phyloP scores from a whole-genome alignment of 768 basidiomycete species.

The Lanmaoa pseudosensibilis region DNA sequence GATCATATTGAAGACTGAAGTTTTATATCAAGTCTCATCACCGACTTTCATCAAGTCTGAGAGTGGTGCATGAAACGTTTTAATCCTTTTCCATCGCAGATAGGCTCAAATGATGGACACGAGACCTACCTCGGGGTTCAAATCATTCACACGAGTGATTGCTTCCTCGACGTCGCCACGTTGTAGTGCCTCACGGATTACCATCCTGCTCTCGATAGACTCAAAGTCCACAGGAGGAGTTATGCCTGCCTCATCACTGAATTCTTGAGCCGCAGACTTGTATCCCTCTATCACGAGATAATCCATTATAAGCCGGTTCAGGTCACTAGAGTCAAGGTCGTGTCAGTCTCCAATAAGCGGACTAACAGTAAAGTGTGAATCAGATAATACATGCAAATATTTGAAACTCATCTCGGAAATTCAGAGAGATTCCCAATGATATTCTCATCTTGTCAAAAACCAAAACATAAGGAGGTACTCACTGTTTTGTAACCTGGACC shows the following conservation, averaged over 20 bases:
- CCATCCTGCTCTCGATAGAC: slow-evolving; percentile 91
- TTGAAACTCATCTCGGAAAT: slow-evolving; percentile 58
- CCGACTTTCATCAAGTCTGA: slow-evolving; percentile 70
- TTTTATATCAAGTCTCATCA: slow-evolving; percentile 82
- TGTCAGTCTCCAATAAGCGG: slow-evolving; percentile 20
- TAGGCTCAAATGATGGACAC: slow-evolving; percentile 1
- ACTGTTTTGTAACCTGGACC: slow-evolving; percentile 86
- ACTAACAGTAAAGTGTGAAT: slow-evolving; percentile 36
- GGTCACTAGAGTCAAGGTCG: slow-evolving; percentile 59
- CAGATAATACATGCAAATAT: slow-evolving; percentile 91
- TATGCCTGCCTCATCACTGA: slow-evolving; percentile 84
- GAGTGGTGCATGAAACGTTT: slow-evolving; percentile 98
- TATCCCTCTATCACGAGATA: slow-evolving; percentile 98
- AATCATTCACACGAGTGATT: slow-evolving; percentile 91
- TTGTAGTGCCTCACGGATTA: slow-evolving; percentile 90
- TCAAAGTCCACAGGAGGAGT: slow-evolving; percentile 81
- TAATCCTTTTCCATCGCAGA: slow-evolving; percentile 64
- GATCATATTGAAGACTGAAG: slow-evolving; percentile 98
- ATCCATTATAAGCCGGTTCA: slow-evolving; percentile 94
- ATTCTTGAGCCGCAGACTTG: slow-evolving; percentile 93
- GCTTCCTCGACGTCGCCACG: slow-evolving; percentile 94
- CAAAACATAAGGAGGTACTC: slow-evolving; percentile 44
- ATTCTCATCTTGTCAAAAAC: slow-evolving; percentile 56
- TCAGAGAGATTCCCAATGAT: slow-evolving; percentile 99
- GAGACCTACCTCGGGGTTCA: slow-evolving; percentile 90